Evolutionary conservation across 768 basidiomycete species (phyloP).

Genomic region (Amanita pseudoporphyria): DNA sequence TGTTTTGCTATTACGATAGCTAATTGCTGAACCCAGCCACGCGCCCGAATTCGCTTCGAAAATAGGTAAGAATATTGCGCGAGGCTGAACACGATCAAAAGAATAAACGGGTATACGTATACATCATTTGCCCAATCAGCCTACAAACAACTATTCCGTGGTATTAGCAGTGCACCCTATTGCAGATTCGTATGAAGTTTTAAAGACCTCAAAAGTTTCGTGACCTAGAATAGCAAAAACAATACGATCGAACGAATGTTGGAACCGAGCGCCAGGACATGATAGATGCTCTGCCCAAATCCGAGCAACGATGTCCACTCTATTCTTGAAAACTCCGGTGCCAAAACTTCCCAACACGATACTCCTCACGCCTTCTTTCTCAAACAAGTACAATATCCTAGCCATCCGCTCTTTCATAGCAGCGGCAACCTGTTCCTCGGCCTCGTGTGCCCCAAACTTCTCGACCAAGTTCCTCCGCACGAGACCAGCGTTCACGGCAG

Average conservation of each 20-base stretch:
- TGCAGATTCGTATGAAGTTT: background rate
- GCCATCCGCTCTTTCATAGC: constrained; percentile 67
- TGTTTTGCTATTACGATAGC: too few species aligned
- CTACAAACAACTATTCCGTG: too few species aligned
- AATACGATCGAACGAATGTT: constrained; percentile 47
- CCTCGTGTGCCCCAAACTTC: constrained; percentile 15
- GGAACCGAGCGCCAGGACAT: constrained; percentile 41
- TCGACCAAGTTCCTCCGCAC: constrained; percentile 21
- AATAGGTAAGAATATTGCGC: too few species aligned
- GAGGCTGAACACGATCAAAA: too few species aligned
- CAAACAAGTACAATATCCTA: constrained; percentile 55
- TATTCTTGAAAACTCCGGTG: constrained; percentile 69
- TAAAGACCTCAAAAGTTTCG: constrained; percentile 20
- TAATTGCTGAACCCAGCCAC: too few species aligned
- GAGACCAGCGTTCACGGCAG: constrained; percentile 64
- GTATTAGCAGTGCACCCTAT: too few species aligned
- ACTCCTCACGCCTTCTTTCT: constrained; percentile 46
- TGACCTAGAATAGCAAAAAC: constrained; percentile 50
- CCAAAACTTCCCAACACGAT: constrained; percentile 70
- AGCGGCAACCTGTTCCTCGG: constrained; percentile 31
- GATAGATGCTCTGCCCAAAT: constrained; percentile 58
- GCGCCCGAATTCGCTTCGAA: too few species aligned
- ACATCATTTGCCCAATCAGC: too few species aligned
- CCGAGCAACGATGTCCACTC: constrained; percentile 43
- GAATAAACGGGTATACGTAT: too few species aligned